Conservation (phyloP, 305 asterid genomes). For the Fraxinus platypoda region DNA sequence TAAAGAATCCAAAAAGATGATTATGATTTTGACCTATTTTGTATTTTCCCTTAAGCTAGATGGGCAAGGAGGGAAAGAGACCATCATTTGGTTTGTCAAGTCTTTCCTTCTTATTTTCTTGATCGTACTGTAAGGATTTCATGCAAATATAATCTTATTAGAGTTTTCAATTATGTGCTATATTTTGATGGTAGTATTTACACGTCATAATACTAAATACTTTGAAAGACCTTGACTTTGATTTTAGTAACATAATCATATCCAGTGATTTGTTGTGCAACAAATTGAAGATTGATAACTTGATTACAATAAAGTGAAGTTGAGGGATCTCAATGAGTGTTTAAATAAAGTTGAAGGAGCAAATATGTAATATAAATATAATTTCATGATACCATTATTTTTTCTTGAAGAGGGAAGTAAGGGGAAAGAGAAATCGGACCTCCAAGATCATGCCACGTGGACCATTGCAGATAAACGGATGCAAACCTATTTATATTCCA, state of each 20-base stretch:
- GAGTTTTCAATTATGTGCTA: background rate
- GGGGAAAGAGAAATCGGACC: background rate
- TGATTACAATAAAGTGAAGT: background rate
- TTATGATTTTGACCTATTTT: background rate
- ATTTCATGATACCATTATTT: background rate
- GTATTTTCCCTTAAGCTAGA: background rate
- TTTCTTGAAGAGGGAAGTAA: background rate
- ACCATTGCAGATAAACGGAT: slow-evolving; percentile 45
- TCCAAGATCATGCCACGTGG: slow-evolving; percentile 1
- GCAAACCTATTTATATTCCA: slow-evolving; percentile 96
- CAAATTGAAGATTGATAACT: background rate
- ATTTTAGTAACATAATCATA: background rate
- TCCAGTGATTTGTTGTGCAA: background rate
- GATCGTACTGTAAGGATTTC: background rate
- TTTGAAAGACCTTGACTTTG: background rate
- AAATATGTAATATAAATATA: background rate
- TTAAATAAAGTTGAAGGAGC: background rate
- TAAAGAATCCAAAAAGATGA: background rate
- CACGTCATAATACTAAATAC: background rate
- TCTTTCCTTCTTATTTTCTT: background rate
- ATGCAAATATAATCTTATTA: background rate
- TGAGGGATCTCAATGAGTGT: background rate
- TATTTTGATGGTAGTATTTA: background rate
- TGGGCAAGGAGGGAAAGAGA: background rate
- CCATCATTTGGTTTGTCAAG: background rate